A percentile compares a stretch with the other conserved stretches of the same genome.
These are phyloP conservation scores for Microbotryum silenes-acaulis DNA, from an alignment of 1,284 basidiomycete species.

Conservation along the genomic window DNA sequence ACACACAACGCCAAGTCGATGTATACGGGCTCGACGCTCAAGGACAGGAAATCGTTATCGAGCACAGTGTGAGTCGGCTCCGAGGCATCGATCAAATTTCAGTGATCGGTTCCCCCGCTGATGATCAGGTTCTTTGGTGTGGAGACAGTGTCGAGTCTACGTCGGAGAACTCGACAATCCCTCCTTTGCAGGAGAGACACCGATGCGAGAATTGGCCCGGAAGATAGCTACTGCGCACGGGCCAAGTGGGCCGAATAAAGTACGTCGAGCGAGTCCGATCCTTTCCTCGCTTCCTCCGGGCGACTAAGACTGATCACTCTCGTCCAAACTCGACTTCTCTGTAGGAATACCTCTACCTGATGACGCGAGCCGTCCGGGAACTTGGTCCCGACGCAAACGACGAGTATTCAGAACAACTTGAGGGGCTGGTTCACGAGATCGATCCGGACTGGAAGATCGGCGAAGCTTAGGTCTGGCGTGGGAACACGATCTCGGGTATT, in stretches of 20 bases:
- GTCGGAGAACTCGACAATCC: conserved; percentile 69
- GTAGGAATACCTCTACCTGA: conserved; percentile 69
- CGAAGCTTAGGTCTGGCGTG: neutral
- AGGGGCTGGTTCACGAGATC: conserved; percentile 40
- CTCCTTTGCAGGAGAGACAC: conserved; percentile 48
- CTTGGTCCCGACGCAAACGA: conserved; percentile 68
- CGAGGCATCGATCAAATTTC: neutral
- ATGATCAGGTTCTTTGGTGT: neutral
- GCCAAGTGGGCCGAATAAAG: conserved; percentile 77
- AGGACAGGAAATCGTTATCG: conserved; percentile 52
- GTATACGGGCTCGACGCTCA: conserved; percentile 50
- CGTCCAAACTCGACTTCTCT: no score
- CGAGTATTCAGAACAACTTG: conserved; percentile 65
- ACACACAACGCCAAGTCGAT: conserved; percentile 58
- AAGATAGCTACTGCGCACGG: conserved; percentile 66
- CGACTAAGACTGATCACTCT: no score
- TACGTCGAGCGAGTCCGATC: conserved; percentile 31
- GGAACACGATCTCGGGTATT: no score
- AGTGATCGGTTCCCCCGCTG: neutral
- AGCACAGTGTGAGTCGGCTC: conserved; percentile 47
- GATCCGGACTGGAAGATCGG: conserved; percentile 5
- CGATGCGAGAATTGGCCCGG: conserved; percentile 14
- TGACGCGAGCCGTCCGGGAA: conserved; percentile 58
- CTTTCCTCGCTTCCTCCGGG: no score
- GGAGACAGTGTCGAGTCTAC: conserved; percentile 49